Conservation (phyloP, 129 eudicot species). For the Rutidosis leptorrhynchoides region DNA sequence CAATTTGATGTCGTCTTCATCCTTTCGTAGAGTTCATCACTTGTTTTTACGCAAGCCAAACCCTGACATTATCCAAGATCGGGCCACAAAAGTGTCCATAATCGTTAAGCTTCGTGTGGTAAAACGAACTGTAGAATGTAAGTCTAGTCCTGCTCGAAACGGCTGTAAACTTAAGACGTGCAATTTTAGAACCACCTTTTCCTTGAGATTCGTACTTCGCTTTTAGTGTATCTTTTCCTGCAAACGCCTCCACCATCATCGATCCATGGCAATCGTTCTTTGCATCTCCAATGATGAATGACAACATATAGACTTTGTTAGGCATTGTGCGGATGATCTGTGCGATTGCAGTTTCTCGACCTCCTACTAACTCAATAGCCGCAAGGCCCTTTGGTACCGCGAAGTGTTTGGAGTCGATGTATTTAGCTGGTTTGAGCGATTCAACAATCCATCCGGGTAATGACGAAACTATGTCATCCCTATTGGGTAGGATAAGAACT, state of each 20-base stretch:
- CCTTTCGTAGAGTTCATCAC: background rate
- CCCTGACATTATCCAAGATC: constrained; percentile 52
- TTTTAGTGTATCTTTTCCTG: constrained; percentile 45
- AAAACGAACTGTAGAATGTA: constrained; percentile 55
- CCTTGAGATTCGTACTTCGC: constrained; percentile 41
- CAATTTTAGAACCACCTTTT: constrained; percentile 37
- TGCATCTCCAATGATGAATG: constrained; percentile 62
- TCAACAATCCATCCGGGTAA: constrained; percentile 79
- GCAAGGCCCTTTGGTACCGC: constrained; percentile 52
- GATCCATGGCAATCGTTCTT: constrained; percentile 63
- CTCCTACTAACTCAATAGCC: constrained; percentile 68
- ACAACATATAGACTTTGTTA: constrained; percentile 39
- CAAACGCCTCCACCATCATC: constrained; percentile 78
- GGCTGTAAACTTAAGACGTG: constrained; percentile 45
- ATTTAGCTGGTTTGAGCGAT: constrained; percentile 73
- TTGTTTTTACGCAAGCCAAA: constrained; percentile 26
- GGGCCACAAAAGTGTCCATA: constrained; percentile 60
- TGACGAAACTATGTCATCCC: constrained; percentile 51
- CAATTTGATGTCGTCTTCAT: background rate
- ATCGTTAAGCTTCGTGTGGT: constrained; percentile 46
- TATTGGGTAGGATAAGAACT: constrained; percentile 63
- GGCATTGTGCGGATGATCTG: constrained; percentile 53
- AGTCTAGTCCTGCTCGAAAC: constrained; percentile 43
- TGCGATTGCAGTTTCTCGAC: constrained; percentile 66
- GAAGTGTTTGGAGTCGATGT: constrained; percentile 59